These are phyloP conservation scores for Juncus inflexus DNA, from an alignment of 176 grass and related monocot species.

Conservation along the genomic window DNA sequence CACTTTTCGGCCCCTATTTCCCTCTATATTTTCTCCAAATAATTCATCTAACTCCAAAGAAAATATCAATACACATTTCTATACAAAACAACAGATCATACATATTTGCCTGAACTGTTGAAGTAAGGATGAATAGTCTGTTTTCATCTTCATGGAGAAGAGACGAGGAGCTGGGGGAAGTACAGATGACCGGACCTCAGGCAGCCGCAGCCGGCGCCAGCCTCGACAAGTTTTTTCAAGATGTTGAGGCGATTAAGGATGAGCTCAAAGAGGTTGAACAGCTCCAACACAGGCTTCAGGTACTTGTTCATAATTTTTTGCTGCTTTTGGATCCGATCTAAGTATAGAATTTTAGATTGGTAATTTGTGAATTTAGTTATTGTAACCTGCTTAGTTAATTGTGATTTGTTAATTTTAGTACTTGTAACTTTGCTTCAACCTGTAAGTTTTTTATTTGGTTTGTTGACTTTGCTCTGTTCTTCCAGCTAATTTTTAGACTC, in stretches of 20 bases:
- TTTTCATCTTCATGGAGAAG: conserved; percentile 76
- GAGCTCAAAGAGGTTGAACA: conserved; percentile 76
- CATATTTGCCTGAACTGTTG: background rate
- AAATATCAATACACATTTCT: background rate
- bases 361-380: no score
- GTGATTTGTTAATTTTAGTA: no score
- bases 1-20: background rate
- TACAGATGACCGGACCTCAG: conserved; percentile 49
- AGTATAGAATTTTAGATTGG: no score
- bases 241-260: conserved; percentile 93
- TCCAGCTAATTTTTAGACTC: no score
- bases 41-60: background rate
- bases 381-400: no score
- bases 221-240: conserved; percentile 81
- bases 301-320: background rate
- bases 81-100: background rate
- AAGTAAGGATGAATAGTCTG: conserved; percentile 54
- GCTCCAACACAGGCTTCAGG: conserved; percentile 45
- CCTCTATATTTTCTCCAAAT: conserved; percentile 3
- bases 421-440: no score
- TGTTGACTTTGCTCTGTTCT: no score
- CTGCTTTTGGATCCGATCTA: no score
- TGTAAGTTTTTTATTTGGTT: no score
- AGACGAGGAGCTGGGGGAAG: conserved; percentile 23
- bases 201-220: conserved; percentile 44